phyloP scores from a whole-genome alignment of 1,284 basidiomycete genomes.

The Apiotrichum gamsii region DNA sequence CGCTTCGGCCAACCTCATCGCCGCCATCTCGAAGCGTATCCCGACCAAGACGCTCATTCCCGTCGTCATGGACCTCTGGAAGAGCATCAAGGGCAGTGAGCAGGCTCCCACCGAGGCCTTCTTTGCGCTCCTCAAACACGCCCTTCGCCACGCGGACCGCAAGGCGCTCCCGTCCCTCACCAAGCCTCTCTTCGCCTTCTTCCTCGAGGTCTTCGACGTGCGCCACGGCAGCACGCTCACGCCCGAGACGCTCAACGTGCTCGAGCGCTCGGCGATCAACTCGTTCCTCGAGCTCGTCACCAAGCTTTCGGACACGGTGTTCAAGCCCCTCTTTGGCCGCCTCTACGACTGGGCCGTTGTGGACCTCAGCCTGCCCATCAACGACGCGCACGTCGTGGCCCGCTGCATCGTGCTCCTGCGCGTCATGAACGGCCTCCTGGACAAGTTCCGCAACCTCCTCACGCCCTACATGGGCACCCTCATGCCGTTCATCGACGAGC shows the following conservation, averaged over 20 bases:
- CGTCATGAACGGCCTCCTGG: slow-evolving; percentile 64
- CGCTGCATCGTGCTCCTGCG: slow-evolving; percentile 65
- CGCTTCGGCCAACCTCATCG: slow-evolving; percentile 40
- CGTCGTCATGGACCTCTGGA: slow-evolving; percentile 52
- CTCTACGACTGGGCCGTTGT: slow-evolving; percentile 92
- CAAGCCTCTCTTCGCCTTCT: slow-evolving; percentile 69
- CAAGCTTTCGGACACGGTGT: slow-evolving; percentile 87
- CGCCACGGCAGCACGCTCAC: slow-evolving; percentile 45
- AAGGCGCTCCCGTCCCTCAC: slow-evolving; percentile 63
- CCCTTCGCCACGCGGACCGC: slow-evolving; percentile 61
- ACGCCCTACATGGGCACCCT: slow-evolving; percentile 82
- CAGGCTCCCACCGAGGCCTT: slow-evolving; percentile 49
- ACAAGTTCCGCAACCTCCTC: slow-evolving; percentile 84
- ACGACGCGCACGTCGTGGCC: slow-evolving; percentile 29
- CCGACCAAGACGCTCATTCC: slow-evolving; percentile 63
- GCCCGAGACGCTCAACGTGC: slow-evolving; percentile 30
- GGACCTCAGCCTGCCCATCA: slow-evolving; percentile 47
- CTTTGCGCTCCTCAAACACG: slow-evolving; percentile 62
- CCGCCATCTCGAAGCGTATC: slow-evolving; percentile 61
- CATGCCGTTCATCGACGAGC: slow-evolving; percentile 61
- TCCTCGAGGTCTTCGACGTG: slow-evolving; percentile 72
- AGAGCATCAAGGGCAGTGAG: slow-evolving; percentile 26
- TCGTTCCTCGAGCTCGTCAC: slow-evolving; percentile 84
- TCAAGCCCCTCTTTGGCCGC: slow-evolving; percentile 86
- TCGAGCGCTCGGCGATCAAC: slow-evolving; percentile 52